Percentiles rank a stretch among this genome's conserved stretches.
phyloP scores from a whole-genome alignment of 2,329 filamentous ascomycete genomes.

The Cadophora sp. region DNA sequence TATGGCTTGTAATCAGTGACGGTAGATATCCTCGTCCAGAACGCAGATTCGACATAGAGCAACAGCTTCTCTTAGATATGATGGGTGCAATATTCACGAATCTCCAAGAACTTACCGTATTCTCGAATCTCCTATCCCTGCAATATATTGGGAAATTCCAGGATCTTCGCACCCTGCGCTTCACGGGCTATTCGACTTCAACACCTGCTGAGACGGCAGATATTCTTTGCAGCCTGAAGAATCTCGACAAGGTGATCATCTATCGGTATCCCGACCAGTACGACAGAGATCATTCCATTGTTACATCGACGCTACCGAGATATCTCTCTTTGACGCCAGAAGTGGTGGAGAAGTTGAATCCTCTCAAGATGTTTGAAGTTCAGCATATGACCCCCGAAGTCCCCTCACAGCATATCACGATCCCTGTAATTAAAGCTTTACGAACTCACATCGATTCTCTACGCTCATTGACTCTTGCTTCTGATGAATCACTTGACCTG shows the following conservation, averaged over 20 bases:
- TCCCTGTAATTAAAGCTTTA: slow-evolving; percentile 16
- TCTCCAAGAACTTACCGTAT: slow-evolving; percentile 9
- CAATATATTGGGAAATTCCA: slow-evolving; percentile 17
- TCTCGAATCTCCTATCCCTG: slow-evolving; percentile 16
- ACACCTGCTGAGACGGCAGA: slow-evolving; percentile 14
- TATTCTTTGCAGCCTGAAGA: slow-evolving; percentile 18
- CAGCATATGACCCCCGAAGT: slow-evolving; percentile 19
- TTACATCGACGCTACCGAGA: background rate
- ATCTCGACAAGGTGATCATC: slow-evolving; percentile 21
- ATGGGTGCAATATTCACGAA: slow-evolving; percentile 17
- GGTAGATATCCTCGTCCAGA: background rate
- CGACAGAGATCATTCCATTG: background rate
- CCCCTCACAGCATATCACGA: slow-evolving; percentile 9
- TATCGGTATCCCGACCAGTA: slow-evolving; percentile 6
- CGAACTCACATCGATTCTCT: slow-evolving; percentile 5
- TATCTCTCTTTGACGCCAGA: slow-evolving; percentile 15
- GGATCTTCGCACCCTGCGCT: slow-evolving; percentile 16
- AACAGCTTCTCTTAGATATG: slow-evolving; percentile 28
- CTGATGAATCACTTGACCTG: background rate
- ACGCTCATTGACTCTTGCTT: background rate
- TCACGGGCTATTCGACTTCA: slow-evolving; percentile 18
- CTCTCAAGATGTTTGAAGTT: slow-evolving; percentile 18
- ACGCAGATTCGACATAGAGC: slow-evolving; percentile 14
- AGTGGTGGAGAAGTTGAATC: slow-evolving; percentile 20
- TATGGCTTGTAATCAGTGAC: slow-evolving; percentile 13